phyloP scores from a whole-genome alignment of 192 early-diverging fungal species.

The Pecoramyces ruminantium region DNA sequence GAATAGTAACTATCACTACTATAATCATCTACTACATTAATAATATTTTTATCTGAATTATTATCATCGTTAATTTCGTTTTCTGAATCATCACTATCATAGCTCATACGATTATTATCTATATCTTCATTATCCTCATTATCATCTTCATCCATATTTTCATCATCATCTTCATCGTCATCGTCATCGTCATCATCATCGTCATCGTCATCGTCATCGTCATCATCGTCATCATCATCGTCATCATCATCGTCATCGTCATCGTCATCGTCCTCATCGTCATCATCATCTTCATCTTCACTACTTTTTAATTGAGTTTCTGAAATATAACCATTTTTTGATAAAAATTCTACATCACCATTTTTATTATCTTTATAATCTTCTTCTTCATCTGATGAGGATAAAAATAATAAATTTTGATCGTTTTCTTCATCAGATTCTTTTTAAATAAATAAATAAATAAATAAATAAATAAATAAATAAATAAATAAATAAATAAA shows the following conservation, averaged over 20 bases:
- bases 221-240: conserved; percentile 30
- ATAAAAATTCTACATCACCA: neutral
- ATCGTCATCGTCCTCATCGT: conserved; percentile 4
- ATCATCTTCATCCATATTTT: conserved; percentile 13
- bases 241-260: conserved; percentile 14
- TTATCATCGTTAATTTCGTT: neutral
- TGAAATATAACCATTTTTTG: neutral
- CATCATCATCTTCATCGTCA: conserved; percentile 14
- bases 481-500: too few relatives aligned
- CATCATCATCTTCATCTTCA: neutral
- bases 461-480: too few relatives aligned
- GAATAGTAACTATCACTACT: neutral
- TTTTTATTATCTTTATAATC: neutral
- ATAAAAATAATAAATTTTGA: neutral
- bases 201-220: neutral
- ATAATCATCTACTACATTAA: neutral
- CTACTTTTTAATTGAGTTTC: neutral
- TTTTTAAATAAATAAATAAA: too few relatives aligned
- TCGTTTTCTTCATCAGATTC: neutral
- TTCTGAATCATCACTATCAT: neutral
- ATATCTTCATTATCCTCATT: conserved; percentile 29
- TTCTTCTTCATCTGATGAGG: neutral
- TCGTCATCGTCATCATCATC: conserved; percentile 5
- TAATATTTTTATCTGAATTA: neutral
- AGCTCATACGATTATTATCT: conserved; percentile 4